A percentile compares a stretch with the other conserved stretches of the same genome.
Evolutionary conservation across 257 asterid species (phyloP).

Genomic region (Nyctanthes arbortristis): DNA sequence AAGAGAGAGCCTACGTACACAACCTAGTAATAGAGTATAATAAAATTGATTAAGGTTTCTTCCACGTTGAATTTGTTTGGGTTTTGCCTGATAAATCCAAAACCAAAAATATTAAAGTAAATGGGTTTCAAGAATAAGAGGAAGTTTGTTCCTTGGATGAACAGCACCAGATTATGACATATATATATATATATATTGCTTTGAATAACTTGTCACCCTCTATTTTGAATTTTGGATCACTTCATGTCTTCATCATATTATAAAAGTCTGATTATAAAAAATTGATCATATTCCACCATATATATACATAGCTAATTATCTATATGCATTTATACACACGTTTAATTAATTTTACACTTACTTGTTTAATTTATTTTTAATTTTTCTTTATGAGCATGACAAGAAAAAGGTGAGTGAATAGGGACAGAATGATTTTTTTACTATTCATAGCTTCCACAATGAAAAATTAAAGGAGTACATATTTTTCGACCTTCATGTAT

Average conservation of each 20-base stretch:
- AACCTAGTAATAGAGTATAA: too few relatives aligned
- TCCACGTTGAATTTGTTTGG: constrained; percentile 10
- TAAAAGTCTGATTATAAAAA: background rate
- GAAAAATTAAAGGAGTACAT: background rate
- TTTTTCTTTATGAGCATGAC: background rate
- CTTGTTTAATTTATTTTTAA: background rate
- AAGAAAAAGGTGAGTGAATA: background rate
- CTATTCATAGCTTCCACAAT: constrained; percentile 10
- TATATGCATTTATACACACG: too few relatives aligned
- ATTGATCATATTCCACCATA: background rate
- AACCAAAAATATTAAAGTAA: constrained; percentile 28
- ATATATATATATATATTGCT: too few relatives aligned
- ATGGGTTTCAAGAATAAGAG: constrained; percentile 21
- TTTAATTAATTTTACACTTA: too few relatives aligned
- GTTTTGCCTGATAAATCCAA: constrained; percentile 40
- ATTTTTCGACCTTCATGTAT: background rate
- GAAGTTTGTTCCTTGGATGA: constrained; percentile 27
- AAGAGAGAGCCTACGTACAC: constrained; percentile 21
- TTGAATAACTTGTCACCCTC: constrained; percentile 13
- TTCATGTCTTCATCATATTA: constrained; percentile 9
- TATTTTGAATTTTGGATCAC: constrained; percentile 20
- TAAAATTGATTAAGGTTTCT: constrained; percentile 2
- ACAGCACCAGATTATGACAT: constrained; percentile 15
- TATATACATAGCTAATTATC: background rate
- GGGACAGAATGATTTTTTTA: constrained; percentile 19